Evolutionary conservation across 1,284 basidiomycete species (phyloP).

Genomic region (Moniliophthora roreri): DNA sequence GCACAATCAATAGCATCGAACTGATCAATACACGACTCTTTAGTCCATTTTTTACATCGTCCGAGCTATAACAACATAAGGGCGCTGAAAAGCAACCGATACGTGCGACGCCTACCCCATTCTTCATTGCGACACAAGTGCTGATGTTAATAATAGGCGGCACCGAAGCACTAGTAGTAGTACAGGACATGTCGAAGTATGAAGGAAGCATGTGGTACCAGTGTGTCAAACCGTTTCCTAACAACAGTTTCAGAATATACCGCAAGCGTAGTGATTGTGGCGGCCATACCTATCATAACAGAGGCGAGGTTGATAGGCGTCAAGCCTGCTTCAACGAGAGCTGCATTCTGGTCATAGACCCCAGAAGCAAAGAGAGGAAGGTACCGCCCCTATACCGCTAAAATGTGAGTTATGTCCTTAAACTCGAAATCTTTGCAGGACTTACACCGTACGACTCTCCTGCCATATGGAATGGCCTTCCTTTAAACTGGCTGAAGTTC

Average conservation of each 20-base stretch:
- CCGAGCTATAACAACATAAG: constrained; percentile 32
- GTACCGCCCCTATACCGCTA: constrained; percentile 51
- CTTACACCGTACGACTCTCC: constrained; percentile 68
- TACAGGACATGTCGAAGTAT: constrained; percentile 50
- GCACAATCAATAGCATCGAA: constrained; percentile 54
- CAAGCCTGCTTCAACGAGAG: constrained; percentile 42
- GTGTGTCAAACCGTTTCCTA: constrained; percentile 59
- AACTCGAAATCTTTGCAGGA: background rate
- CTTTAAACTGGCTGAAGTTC: constrained; percentile 51
- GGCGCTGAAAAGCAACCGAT: background rate
- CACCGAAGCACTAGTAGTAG: constrained; percentile 31
- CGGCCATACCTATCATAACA: constrained; percentile 56
- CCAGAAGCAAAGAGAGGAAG: constrained; percentile 65
- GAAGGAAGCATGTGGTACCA: constrained; percentile 36
- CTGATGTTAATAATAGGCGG: constrained; percentile 20
- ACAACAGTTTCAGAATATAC: background rate
- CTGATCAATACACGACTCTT: constrained; percentile 42
- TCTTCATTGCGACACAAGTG: constrained; percentile 49
- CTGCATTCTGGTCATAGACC: constrained; percentile 60
- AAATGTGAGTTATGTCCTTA: background rate
- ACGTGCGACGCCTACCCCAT: constrained; percentile 33
- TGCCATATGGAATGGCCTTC: constrained; percentile 65
- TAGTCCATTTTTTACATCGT: constrained; percentile 49
- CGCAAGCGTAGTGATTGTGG: background rate
- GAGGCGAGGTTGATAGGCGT: constrained; percentile 62